Conservation (phyloP, 305 asterid genomes). For the Fraxinus latifolia region DNA sequence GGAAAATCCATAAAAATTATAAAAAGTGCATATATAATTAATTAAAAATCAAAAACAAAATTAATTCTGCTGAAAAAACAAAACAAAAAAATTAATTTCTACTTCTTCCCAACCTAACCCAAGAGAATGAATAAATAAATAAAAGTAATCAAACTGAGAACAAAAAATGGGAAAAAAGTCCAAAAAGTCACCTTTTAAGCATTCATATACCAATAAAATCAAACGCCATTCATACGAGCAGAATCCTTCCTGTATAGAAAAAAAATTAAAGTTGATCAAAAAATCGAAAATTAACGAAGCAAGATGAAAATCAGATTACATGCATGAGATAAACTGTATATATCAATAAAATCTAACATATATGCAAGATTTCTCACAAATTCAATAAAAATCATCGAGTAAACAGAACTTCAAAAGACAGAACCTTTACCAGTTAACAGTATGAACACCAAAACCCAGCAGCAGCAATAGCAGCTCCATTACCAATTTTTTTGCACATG, state of each 20-base stretch:
- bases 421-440: conserved; percentile 28
- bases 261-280: neutral
- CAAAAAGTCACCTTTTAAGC: conserved; percentile 4
- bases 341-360: neutral
- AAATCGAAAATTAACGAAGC: neutral
- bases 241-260: neutral
- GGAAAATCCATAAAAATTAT: conserved; percentile 3
- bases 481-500: conserved; percentile 1
- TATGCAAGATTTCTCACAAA: neutral
- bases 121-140: neutral
- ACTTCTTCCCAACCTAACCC: conserved; percentile 8
- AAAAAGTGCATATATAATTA: neutral
- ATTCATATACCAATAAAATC: conserved; percentile 32
- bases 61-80: neutral
- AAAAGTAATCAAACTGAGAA: neutral
- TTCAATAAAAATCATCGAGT: neutral
- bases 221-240: neutral
- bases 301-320: neutral
- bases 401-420: neutral
- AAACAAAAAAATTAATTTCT: neutral
- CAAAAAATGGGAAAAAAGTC: neutral
- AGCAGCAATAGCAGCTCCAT: conserved; percentile 15
- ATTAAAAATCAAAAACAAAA: neutral
- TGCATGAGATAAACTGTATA: neutral
- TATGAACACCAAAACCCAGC: neutral